Percentiles rank a stretch among this genome's conserved stretches.
Conservation (phyloP, 73 alveolate species). For the Paramecium bursaria region DNA sequence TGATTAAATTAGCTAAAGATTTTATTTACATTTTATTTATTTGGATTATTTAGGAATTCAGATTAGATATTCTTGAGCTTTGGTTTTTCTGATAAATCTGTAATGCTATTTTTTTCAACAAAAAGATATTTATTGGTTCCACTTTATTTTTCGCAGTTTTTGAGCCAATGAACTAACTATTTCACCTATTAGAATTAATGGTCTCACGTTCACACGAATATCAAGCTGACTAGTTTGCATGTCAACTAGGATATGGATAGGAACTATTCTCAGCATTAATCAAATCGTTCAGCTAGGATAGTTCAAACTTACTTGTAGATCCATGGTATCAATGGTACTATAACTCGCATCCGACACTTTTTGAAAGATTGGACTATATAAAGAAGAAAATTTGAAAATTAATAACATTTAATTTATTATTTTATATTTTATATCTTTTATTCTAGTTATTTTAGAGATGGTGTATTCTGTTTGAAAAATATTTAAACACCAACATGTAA, state of each 20-base stretch:
- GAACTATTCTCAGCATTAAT: constrained; percentile 52
- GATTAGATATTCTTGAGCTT: constrained; percentile 83
- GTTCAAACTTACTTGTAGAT: constrained; percentile 53
- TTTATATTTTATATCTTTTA: too few species aligned
- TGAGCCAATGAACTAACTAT: constrained; percentile 77
- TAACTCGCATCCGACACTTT: constrained; percentile 64
- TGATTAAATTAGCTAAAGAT: constrained; percentile 73
- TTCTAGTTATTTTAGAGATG: too few species aligned
- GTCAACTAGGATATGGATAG: constrained; percentile 45
- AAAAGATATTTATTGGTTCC: constrained; percentile 67
- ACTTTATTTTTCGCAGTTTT: constrained; percentile 78
- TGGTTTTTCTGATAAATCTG: constrained; percentile 78
- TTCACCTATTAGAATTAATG: constrained; percentile 68
- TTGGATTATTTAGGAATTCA: constrained; percentile 63
- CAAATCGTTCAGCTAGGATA: constrained; percentile 48
- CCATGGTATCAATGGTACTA: constrained; percentile 69
- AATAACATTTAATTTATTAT: not conserved
- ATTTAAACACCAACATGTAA: too few species aligned
- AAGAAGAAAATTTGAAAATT: not conserved
- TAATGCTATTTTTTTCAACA: too few species aligned
- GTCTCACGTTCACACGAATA: constrained; percentile 78
- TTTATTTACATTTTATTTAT: constrained; percentile 65
- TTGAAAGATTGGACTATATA: constrained; percentile 61
- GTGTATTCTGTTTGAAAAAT: too few species aligned
- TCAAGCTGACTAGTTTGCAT: constrained; percentile 81